phyloP scores from a whole-genome alignment of 1,139 yeast genomes.

The Hansenula sp. region DNA sequence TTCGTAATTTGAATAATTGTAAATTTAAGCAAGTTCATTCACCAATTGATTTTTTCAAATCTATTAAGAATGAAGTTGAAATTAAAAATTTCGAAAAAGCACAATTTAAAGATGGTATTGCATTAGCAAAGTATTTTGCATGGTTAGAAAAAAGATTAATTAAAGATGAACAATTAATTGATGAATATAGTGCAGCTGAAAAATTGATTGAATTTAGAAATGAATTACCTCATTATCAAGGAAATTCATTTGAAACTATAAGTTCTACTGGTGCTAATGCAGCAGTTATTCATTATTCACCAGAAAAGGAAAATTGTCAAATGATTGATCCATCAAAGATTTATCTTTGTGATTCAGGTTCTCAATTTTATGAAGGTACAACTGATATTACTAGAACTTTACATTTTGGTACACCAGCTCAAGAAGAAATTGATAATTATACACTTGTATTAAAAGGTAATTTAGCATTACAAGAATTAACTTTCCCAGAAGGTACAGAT shows the following conservation, averaged over 20 bases:
- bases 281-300: slow-evolving; percentile 89
- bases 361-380: slow-evolving; percentile 92
- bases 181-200: slow-evolving; percentile 77
- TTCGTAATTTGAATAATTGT: slow-evolving; percentile 43
- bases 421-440: slow-evolving; percentile 68
- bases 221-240: slow-evolving; percentile 60
- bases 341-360: slow-evolving; percentile 88
- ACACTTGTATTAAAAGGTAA: slow-evolving; percentile 93
- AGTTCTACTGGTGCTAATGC: slow-evolving; percentile 93
- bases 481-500: slow-evolving; percentile 83
- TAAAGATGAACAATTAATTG: slow-evolving; percentile 52
- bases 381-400: slow-evolving; percentile 94
- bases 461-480: slow-evolving; percentile 68
- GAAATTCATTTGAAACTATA: slow-evolving; percentile 87
- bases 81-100: slow-evolving; percentile 71
- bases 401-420: slow-evolving; percentile 69
- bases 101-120: slow-evolving; percentile 84
- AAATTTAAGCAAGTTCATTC: slow-evolving; percentile 49
- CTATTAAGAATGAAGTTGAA: slow-evolving; percentile 72
- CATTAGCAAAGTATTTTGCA: slow-evolving; percentile 71
- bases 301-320: slow-evolving; percentile 55
- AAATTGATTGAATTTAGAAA: slow-evolving; percentile 62
- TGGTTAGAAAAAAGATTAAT: slow-evolving; percentile 77
- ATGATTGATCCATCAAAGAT: slow-evolving; percentile 72
- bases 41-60: slow-evolving; percentile 66